These are phyloP conservation scores for Fusarium temperatum DNA, from an alignment of 2,329 filamentous ascomycete genomes.

Conservation along the genomic window DNA sequence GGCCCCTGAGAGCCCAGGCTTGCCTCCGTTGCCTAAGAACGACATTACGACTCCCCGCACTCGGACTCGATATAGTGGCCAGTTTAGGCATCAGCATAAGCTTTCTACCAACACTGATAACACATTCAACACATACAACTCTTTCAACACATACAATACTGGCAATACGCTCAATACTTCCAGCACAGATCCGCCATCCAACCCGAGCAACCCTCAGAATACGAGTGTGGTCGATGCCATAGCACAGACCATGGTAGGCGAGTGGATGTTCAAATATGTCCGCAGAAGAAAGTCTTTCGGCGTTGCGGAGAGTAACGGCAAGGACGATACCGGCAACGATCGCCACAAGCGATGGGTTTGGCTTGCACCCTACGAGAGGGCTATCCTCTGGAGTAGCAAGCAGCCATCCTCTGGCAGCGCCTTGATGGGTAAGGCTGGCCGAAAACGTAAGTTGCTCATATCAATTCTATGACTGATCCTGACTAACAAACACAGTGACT, in stretches of 20 bases:
- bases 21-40: slow-evolving; percentile 79
- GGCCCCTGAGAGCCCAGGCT: slow-evolving; percentile 72
- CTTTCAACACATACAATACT: slow-evolving; percentile 64
- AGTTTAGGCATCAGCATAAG: slow-evolving; percentile 64
- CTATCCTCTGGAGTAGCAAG: slow-evolving; percentile 98
- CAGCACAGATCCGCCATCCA: slow-evolving; percentile 51
- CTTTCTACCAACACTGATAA: slow-evolving; percentile 68
- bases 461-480: slow-evolving; percentile 10
- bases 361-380: slow-evolving; percentile 94
- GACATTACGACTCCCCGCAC: slow-evolving; percentile 71
- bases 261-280: slow-evolving; percentile 96
- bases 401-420: slow-evolving; percentile 90
- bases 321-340: slow-evolving; percentile 76
- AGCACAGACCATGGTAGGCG: slow-evolving; percentile 97
- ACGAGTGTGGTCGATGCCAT: slow-evolving; percentile 94
- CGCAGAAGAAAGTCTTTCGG: slow-evolving; percentile 91
- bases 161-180: slow-evolving; percentile 63
- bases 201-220: slow-evolving; percentile 68
- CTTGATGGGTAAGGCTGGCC: slow-evolving; percentile 90
- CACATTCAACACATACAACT: slow-evolving; percentile 59
- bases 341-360: slow-evolving; percentile 98
- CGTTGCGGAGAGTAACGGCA: slow-evolving; percentile 71
- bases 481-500: slow-evolving; percentile 68
- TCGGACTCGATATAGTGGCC: slow-evolving; percentile 52
- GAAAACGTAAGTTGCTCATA: slow-evolving; percentile 78